Evolutionary conservation across 2,329 filamentous ascomycete species (phyloP), one percentile per base, ranked within the genome.

Genomic region (Sporothrix mexicana): DNA sequence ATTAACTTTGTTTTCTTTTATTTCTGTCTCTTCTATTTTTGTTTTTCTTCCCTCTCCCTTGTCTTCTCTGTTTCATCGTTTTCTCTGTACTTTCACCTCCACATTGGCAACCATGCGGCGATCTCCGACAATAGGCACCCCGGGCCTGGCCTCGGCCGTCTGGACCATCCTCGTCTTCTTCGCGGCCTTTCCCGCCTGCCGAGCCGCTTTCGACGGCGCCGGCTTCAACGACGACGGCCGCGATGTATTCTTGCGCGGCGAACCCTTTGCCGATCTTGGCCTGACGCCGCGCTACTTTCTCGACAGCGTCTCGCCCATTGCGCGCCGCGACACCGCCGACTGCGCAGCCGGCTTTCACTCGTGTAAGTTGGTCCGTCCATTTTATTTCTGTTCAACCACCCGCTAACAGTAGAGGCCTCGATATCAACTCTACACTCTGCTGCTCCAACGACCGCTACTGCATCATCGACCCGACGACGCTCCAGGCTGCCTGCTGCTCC

Each of bases 381-480:
- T 5, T 36, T 36, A 36, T 36, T 36, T 36, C 30, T 36, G 30
- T 36, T 36, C 4, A 5, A 36, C 30, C 7, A 5, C 3, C 30
- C 6, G 2, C 30, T 36, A 23, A 6, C 12, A 55, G 7, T 20
- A 3, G 1, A 78, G 77, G 77, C 73, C 75, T 76, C 74, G 78
- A 79, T 57, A 76, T 79, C 68, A 77, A 78, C 75, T 76, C 77
- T 1, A 73, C 72, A 0, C 47, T 75, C 15, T 80, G 79, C 74
- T 80, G 79, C 73, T 3, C 55, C 49, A 77, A 79, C 69, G 71
- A 73, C 47, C 30, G 62, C 30, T 80, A 79, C 77, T 82, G 81
- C 77, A 76, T 81, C 69, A 73, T 80, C 70, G 75, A 81, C 74
- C 74, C 76, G 6, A 57, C 41, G 3, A 71, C 74, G 23, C 73